These are phyloP conservation scores for Austroboletus eburneus DNA, from an alignment of 768 basidiomycete genomes.

Conservation along the genomic window DNA sequence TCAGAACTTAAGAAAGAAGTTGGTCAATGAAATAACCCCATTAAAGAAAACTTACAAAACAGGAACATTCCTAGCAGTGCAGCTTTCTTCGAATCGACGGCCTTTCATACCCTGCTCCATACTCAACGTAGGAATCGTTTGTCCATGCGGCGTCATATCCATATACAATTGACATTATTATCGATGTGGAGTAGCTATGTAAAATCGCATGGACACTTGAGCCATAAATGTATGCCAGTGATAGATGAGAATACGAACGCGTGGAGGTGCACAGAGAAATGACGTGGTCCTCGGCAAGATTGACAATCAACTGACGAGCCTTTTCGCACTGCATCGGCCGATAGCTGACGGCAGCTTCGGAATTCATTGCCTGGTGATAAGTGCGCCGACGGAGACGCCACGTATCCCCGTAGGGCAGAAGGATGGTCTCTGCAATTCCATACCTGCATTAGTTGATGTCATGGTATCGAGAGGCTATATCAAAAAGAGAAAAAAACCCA, in stretches of 20 bases:
- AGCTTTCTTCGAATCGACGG: slow-evolving; percentile 15
- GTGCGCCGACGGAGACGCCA: slow-evolving; percentile 36
- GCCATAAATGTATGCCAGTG: too few species aligned
- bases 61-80: slow-evolving; percentile 23
- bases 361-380: slow-evolving; percentile 33
- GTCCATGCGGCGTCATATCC: slow-evolving; percentile 18
- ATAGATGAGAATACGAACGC: slow-evolving; percentile 19
- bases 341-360: slow-evolving; percentile 25
- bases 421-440: slow-evolving; percentile 32
- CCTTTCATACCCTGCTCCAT: slow-evolving; percentile 16
- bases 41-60: slow-evolving; percentile 18
- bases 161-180: slow-evolving; percentile 27
- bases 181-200: slow-evolving; percentile 28
- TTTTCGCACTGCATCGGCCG: slow-evolving; percentile 32
- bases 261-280: slow-evolving; percentile 22
- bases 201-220: background rate
- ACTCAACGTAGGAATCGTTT: slow-evolving; percentile 21
- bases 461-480: background rate
- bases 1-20: slow-evolving; percentile 13
- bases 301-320: slow-evolving; percentile 30
- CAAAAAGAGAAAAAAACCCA: background rate
- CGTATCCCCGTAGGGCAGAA: slow-evolving; percentile 36
- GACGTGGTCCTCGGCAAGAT: slow-evolving; percentile 28
- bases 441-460: slow-evolving; percentile 15
- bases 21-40: background rate